Percentiles rank a stretch among this genome's conserved stretches.
These are phyloP conservation scores for Solanum tacnaense DNA, from an alignment of 257 asterid genomes.

Conservation along the genomic window DNA sequence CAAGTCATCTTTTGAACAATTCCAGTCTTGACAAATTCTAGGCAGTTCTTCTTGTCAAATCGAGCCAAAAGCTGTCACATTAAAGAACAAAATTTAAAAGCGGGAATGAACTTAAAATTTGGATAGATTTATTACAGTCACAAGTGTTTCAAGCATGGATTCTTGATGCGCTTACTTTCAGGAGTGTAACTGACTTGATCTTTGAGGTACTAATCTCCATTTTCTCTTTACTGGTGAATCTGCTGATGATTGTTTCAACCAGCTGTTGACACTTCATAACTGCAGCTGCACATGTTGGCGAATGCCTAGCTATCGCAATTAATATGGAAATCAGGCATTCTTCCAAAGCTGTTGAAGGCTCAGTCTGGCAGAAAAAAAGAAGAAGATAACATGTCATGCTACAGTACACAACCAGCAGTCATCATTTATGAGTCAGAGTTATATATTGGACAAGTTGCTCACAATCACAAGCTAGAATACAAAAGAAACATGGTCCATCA, in stretches of 20 bases:
- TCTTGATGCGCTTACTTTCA: conserved; percentile 47
- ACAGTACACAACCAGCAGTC: background rate
- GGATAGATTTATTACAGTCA: background rate
- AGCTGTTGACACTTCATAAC: conserved; percentile 56
- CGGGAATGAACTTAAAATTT: background rate
- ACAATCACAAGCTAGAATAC: background rate
- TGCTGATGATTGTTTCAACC: conserved; percentile 60
- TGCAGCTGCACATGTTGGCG: conserved; percentile 80
- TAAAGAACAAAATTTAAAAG: background rate
- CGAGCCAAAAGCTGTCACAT: conserved; percentile 69
- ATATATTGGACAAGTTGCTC: background rate
- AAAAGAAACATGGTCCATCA: conserved; percentile 7
- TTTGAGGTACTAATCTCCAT: conserved; percentile 47
- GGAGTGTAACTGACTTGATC: conserved; percentile 65
- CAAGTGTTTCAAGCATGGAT: background rate
- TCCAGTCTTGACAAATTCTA: conserved; percentile 47
- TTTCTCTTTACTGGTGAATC: conserved; percentile 46
- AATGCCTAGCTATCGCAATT: conserved; percentile 84
- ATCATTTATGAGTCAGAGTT: background rate
- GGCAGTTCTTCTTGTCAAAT: conserved; percentile 47
- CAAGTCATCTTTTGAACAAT: conserved; percentile 59
- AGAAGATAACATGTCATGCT: conserved; percentile 2
- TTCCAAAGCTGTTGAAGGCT: conserved; percentile 59
- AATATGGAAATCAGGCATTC: conserved; percentile 71
- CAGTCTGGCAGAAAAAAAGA: conserved; percentile 44